These are phyloP conservation scores for Heritiera littoralis DNA, from an alignment of 345 rosid species.

Conservation along the genomic window DNA sequence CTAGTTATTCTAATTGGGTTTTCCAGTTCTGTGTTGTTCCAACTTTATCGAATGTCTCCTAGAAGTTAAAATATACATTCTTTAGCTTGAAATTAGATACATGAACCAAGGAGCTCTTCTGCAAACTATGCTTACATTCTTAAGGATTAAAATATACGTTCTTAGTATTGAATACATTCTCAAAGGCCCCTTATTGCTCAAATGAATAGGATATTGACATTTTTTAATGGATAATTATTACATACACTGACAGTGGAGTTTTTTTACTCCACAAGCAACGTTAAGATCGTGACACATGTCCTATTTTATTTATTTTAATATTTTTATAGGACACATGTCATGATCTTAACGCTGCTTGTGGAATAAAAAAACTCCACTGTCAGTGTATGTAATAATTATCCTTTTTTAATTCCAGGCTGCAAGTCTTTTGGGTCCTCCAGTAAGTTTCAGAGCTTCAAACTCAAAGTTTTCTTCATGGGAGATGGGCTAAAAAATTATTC, in stretches of 20 bases:
- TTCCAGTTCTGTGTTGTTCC: not conserved
- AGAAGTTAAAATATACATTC: not conserved
- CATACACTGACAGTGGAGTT: too few species aligned
- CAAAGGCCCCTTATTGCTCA: not conserved
- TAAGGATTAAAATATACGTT: too few species aligned
- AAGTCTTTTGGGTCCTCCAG: slow-evolving; percentile 72
- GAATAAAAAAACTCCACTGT: too few species aligned
- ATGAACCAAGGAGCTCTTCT: too few species aligned
- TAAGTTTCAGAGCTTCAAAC: slow-evolving; percentile 79
- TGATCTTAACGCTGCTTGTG: too few species aligned
- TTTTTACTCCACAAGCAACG: too few species aligned
- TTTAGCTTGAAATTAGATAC: too few species aligned
- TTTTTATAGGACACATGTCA: too few species aligned
- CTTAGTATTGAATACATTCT: not conserved
- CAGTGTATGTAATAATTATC: too few species aligned
- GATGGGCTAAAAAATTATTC: slow-evolving; percentile 43
- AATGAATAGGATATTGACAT: not conserved
- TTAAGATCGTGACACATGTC: too few species aligned
- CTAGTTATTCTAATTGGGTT: not conserved
- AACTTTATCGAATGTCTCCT: not conserved
- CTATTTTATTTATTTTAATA: too few species aligned
- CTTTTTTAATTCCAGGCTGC: slow-evolving; percentile 72
- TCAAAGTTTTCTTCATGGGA: slow-evolving; percentile 58
- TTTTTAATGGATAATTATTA: too few species aligned
- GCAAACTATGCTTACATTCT: not conserved